These are phyloP conservation scores for Lathyrus aphaca DNA, from an alignment of 306 rosid genomes.

Conservation along the genomic window DNA sequence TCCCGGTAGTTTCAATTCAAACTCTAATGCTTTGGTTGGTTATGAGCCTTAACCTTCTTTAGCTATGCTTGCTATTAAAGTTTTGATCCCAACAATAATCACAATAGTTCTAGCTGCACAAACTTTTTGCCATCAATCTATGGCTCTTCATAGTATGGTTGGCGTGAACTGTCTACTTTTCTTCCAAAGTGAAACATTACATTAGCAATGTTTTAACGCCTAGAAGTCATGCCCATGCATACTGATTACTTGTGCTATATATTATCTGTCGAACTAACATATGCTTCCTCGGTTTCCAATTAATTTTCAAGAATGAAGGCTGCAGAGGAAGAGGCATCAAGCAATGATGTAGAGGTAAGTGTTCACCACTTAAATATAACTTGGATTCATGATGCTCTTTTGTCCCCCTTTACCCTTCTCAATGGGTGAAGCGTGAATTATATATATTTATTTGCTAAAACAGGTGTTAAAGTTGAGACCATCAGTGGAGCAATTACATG, in stretches of 20 bases:
- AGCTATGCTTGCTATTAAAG: neutral
- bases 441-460: constrained; percentile 42
- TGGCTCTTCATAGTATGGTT: constrained; percentile 10
- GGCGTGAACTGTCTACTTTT: constrained; percentile 23
- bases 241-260: constrained; percentile 33
- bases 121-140: constrained; percentile 30
- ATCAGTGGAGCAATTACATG: constrained; percentile 74
- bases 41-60: neutral
- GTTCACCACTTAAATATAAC: constrained; percentile 13
- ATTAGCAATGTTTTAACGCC: constrained; percentile 20
- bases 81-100: neutral
- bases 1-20: neutral
- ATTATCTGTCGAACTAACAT: constrained; percentile 29
- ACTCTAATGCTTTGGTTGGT: constrained; percentile 11
- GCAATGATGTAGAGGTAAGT: constrained; percentile 66
- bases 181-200: constrained; percentile 23
- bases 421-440: constrained; percentile 31
- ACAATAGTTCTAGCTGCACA: constrained; percentile 22
- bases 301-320: constrained; percentile 60
- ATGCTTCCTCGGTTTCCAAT: constrained; percentile 32
- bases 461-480: constrained; percentile 69
- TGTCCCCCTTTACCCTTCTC: constrained; percentile 22
- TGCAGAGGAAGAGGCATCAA: constrained; percentile 63
- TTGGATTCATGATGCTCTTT: constrained; percentile 32
- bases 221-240: neutral